Conservation (phyloP, 2,329 filamentous ascomycete species). For the Ophiocordyceps australis region DNA sequence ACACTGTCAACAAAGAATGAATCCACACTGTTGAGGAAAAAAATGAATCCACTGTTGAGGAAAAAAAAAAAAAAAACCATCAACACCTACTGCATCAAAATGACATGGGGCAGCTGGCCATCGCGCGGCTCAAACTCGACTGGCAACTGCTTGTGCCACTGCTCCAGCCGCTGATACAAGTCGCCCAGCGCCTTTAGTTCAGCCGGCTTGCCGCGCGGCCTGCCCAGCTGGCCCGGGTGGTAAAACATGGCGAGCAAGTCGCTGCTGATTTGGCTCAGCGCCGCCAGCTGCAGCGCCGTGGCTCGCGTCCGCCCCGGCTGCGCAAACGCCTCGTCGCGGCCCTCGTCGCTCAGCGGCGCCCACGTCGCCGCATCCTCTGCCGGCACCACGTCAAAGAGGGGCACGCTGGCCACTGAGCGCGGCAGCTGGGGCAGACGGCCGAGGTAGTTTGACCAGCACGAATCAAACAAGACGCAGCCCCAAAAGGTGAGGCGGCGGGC, state of each 20-base stretch:
- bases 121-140: constrained; percentile 79
- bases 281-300: constrained; percentile 62
- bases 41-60: no score
- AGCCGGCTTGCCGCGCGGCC: constrained; percentile 52
- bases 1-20: no score
- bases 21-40: no score
- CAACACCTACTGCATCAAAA: constrained; percentile 72
- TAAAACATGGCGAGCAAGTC: constrained; percentile 85
- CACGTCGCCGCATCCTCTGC: constrained; percentile 72
- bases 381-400: constrained; percentile 82
- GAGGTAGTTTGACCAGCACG: constrained; percentile 96
- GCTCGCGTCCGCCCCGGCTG: constrained; percentile 75
- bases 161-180: constrained; percentile 73
- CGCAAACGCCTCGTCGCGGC: constrained; percentile 50
- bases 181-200: constrained; percentile 89
- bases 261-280: constrained; percentile 82
- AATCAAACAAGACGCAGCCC: constrained; percentile 97
- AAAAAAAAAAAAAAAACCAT: no score
- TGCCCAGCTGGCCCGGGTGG: constrained; percentile 51
- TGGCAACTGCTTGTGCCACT: constrained; percentile 73
- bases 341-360: constrained; percentile 77
- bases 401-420: constrained; percentile 60
- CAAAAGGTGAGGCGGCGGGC: constrained; percentile 85
- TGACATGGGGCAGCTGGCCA: constrained; percentile 70
- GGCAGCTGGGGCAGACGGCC: constrained; percentile 79